Base-by-base conservation (phyloP, 192 early-diverging fungal genomes). In the Umbelopsis isabellina region DNA sequence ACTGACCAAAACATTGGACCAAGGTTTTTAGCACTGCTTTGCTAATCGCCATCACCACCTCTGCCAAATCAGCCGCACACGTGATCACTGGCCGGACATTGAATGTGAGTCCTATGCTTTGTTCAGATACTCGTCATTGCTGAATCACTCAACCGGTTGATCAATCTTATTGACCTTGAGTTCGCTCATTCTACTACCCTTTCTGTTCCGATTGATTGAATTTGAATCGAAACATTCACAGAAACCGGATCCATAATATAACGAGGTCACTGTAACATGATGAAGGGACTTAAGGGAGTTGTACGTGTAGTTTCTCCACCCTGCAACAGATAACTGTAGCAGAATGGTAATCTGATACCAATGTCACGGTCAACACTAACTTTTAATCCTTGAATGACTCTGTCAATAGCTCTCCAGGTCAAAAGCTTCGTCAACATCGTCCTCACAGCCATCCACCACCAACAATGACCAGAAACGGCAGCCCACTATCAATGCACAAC, bases 261-360 rank as follows among this genome's bases (percentile, higher is more conserved):
- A 30, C 27, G 55, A 27, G 55, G 55, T 27, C 30, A 33, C 23
- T 16, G 25, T 22, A 61, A 61, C 55, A 75, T 75, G 73, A 75
- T 75, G 73, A 75, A 75, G 51, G 73, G 73, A 69, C 69, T 68
- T 58, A 75, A 75, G 65, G 73, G 68, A 69, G 73, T 70, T 52
- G 73, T 75, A 75, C 21, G 22, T 46, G 45, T 51, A 25, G 55
- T 49, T 6, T 49, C 48, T 16, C 48, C 37, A 6, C 0, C 37
- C 6, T 41, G 10, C 37, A 41, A 41, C 6, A 41, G 37, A 49
- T 37, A 33, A 16, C 23, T 33, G 10, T 11, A 2, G 55, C 9
- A 73, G 21, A 55, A 58, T 55, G 33, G 20, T 12, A 47, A 18
- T 46, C 20, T 44, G 37, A 37, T 18, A 21, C 25, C 23, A 72